These are phyloP conservation scores for Kodamaea lidongshanica DNA, from an alignment of 805 yeast genomes.

Conservation along the genomic window DNA sequence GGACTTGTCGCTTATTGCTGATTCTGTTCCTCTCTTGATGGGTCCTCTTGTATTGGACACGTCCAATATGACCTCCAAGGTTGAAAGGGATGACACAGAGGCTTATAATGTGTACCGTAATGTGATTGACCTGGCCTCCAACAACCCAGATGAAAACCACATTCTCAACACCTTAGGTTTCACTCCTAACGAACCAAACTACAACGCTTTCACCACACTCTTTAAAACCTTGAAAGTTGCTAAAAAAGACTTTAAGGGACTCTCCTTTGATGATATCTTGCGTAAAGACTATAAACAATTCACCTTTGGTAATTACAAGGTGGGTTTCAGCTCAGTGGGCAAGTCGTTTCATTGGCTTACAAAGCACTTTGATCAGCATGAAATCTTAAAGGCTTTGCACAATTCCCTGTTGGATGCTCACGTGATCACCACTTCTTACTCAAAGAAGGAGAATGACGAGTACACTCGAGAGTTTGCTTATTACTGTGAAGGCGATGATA, in stretches of 20 bases:
- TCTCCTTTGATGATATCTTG: constrained; percentile 56
- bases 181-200: constrained; percentile 4
- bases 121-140: constrained; percentile 10
- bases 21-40: constrained; percentile 42
- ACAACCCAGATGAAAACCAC: background rate
- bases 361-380: constrained; percentile 17
- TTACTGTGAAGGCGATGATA: constrained; percentile 13
- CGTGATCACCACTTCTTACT: constrained; percentile 35
- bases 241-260: constrained; percentile 59
- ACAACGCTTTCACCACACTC: constrained; percentile 7
- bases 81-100: constrained; percentile 51
- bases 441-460: constrained; percentile 24
- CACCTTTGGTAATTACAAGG: constrained; percentile 24
- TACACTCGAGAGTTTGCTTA: constrained; percentile 33
- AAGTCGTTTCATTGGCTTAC: constrained; percentile 54
- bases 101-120: constrained; percentile 37
- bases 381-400: constrained; percentile 19
- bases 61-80: constrained; percentile 54
- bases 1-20: constrained; percentile 17
- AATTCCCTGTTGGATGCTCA: constrained; percentile 22
- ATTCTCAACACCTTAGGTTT: background rate
- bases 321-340: constrained; percentile 78
- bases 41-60: constrained; percentile 80
- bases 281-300: constrained; percentile 83
- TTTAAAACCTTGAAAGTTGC: constrained; percentile 33